These are phyloP conservation scores for Hibiscus mutabilis DNA, from an alignment of 345 rosid genomes.

Conservation along the genomic window DNA sequence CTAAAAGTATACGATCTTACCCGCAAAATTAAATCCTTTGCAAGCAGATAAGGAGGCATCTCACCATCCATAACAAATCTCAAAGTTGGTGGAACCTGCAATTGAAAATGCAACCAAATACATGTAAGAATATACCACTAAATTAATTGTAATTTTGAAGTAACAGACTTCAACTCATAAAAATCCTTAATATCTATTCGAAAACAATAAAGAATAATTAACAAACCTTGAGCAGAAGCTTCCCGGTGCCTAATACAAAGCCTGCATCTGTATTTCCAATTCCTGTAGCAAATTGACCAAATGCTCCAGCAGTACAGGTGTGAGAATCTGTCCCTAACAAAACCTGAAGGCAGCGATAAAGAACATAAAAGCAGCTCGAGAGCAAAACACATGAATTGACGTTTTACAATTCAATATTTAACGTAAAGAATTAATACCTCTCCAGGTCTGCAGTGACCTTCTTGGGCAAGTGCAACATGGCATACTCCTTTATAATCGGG, in stretches of 20 bases:
- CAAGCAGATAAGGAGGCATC: constrained; percentile 83
- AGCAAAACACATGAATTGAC: neutral
- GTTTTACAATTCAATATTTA: neutral
- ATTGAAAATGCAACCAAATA: constrained; percentile 5
- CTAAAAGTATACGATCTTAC: constrained; percentile 35
- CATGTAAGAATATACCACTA: neutral
- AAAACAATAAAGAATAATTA: neutral
- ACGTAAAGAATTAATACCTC: constrained; percentile 44
- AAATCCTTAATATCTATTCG: neutral
- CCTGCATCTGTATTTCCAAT: constrained; percentile 99
- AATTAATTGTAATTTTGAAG: neutral
- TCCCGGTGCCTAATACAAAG: constrained; percentile 87
- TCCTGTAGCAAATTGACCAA: constrained; percentile 98
- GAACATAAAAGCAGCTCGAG: neutral
- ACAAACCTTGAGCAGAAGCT: constrained; percentile 83
- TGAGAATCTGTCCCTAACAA: constrained; percentile 92
- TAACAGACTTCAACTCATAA: neutral
- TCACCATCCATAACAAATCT: constrained; percentile 97
- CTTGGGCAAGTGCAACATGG: constrained; percentile 97
- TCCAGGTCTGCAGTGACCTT: constrained; percentile 98
- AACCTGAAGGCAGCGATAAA: constrained; percentile 42
- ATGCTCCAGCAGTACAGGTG: constrained; percentile 98
- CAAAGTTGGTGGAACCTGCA: constrained; percentile 88
- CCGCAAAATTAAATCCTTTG: constrained; percentile 95
- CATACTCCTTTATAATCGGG: constrained; percentile 99